A percentile compares a stretch with the other conserved stretches of the same genome.
Conservation (phyloP, 225 moss, liverwort and hornwort species). For the Polytrichum formosum region DNA sequence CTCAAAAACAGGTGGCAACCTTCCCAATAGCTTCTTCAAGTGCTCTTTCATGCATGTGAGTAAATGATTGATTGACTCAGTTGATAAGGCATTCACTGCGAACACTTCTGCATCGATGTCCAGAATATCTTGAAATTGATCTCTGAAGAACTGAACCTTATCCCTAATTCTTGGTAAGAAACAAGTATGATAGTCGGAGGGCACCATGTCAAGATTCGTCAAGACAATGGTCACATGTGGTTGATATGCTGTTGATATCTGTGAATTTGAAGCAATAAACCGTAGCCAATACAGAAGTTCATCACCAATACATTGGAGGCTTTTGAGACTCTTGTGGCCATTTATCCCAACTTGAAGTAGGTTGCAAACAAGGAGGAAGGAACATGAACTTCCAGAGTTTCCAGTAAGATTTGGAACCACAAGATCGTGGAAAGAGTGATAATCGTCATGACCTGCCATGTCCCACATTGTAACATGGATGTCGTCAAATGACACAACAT, state of each 20-base stretch:
- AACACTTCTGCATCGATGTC: background rate
- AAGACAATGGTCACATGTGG: constrained; percentile 6
- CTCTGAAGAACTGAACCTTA: background rate
- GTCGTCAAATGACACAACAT: background rate
- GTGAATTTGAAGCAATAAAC: constrained; percentile 11
- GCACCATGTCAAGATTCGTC: background rate
- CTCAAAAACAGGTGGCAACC: background rate
- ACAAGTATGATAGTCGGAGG: background rate
- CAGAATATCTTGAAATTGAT: background rate
- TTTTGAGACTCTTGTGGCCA: background rate
- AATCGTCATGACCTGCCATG: constrained; percentile 36
- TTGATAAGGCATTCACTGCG: background rate
- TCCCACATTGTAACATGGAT: constrained; percentile 31
- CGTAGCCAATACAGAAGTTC: constrained; percentile 8
- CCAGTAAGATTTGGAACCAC: constrained; percentile 26
- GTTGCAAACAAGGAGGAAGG: constrained; percentile 25
- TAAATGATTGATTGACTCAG: background rate
- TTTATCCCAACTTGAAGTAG: background rate
- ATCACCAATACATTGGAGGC: background rate
- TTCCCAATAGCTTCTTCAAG: background rate
- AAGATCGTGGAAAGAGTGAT: constrained; percentile 41
- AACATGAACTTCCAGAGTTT: constrained; percentile 14
- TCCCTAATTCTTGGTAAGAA: background rate
- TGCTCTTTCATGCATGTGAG: background rate
- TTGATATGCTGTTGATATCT: background rate